phyloP scores from a whole-genome alignment of 78 protist species.

The Dictyostelium firmibasis region DNA sequence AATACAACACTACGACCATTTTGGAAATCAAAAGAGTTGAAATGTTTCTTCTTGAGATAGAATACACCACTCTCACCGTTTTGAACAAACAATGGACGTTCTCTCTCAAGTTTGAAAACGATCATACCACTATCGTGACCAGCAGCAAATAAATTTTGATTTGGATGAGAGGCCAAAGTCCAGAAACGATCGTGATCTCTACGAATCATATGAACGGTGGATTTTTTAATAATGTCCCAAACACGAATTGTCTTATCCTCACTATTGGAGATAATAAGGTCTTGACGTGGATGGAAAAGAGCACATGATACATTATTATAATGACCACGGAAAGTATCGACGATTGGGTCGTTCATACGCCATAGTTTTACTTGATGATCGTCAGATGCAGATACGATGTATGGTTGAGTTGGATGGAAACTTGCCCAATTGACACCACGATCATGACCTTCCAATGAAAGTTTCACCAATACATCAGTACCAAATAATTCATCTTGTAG shows the following conservation, averaged over 20 bases:
- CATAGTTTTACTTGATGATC: conserved; percentile 97
- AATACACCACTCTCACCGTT: conserved; percentile 72
- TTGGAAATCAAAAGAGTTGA: conserved; percentile 84
- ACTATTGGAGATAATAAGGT: conserved; percentile 85
- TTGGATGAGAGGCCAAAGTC: conserved; percentile 96
- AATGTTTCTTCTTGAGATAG: conserved; percentile 90
- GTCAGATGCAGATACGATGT: conserved; percentile 97
- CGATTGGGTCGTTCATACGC: conserved; percentile 92
- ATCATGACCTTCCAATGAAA: conserved; percentile 94
- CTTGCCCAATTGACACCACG: conserved; percentile 99
- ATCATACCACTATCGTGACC: conserved; percentile 96
- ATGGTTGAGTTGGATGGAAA: conserved; percentile 97
- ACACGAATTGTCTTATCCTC: conserved; percentile 98
- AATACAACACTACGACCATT: conserved; percentile 32
- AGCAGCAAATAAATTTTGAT: conserved; percentile 95
- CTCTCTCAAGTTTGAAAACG: conserved; percentile 97
- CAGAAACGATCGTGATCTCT: conserved; percentile 99
- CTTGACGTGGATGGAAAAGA: conserved; percentile 96
- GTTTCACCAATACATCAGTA: conserved; percentile 91
- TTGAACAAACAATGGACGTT: conserved; percentile 93
- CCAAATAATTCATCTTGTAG: conserved; percentile 93
- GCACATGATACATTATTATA: conserved; percentile 97
- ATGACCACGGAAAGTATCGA: conserved; percentile 97
- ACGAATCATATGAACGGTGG: conserved; percentile 90
- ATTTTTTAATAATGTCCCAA: conserved; percentile 95